Evolutionary conservation across 257 asterid genomes (phyloP), one percentile per base, ranked within the genome.

Genomic region (Solanum virginianum): DNA sequence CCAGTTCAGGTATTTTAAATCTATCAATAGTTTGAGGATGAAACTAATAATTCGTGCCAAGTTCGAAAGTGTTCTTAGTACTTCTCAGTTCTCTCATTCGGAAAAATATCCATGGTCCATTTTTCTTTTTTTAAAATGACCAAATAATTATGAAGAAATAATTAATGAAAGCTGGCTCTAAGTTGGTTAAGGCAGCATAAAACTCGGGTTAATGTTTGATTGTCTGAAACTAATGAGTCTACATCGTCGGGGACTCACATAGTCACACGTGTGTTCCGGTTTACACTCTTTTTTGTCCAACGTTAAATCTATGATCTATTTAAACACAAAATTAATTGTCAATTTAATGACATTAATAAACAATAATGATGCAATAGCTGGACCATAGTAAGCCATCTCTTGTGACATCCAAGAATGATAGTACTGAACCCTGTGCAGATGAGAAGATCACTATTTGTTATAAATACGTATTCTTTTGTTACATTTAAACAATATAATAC

Each of bases 401-500:
- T 79, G 83, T 79, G 83, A 79, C 83, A 79, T 79, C 83, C 83
- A 53, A 79, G 83, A 79, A 79, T 53, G 65, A 79, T 79, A 53
- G 29, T 16, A 53, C 5, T 41, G 29, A 70, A 70, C 55, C 29
- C 18, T 79, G 47, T 10, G 49, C 66, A 79, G 66, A 29, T 53
- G 83, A 69, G 75, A 69, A 17, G 51, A 69, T 69, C 79, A 69
- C 17, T 36, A 69, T 70, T 70, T 39, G 79, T 39, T 17, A 39
- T 70, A 18, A 70, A 70, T 70, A 7, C 26, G 15, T 16, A 20
- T 59, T 36, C 51, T 39, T 39, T 69, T 36, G 1, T 62, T 60
- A n/a, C 10, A 8, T 8, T 60, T 39, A 71, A 71, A 71, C 56
- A 20, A 20, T 70, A 70, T 43, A 43, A 39, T 43, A 43, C 36